Percentiles rank a stretch among this genome's conserved stretches.
Evolutionary conservation across 805 yeast genomes (phyloP).

Genomic region (Komagataella kurtzmanii): DNA sequence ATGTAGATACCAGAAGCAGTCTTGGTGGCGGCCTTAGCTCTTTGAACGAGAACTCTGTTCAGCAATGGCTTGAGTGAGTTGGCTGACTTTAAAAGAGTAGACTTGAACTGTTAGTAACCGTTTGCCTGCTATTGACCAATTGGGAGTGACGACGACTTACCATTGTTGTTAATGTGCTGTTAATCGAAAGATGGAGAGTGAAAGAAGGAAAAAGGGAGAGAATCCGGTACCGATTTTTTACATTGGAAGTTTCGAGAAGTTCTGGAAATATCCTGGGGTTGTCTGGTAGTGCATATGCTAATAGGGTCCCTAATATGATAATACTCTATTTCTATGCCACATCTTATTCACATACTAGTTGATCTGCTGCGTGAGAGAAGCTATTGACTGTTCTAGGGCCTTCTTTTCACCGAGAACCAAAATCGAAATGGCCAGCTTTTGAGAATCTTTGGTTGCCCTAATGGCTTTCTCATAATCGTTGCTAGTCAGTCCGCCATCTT

Average conservation of each 20-base stretch:
- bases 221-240: neutral
- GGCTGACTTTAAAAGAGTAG: slow-evolving; percentile 64
- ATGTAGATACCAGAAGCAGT: slow-evolving; percentile 88
- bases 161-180: neutral
- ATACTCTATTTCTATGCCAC: neutral
- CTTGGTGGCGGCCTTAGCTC: slow-evolving; percentile 80
- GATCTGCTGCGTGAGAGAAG: neutral
- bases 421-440: slow-evolving; percentile 1
- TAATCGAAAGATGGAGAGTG: neutral
- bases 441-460: slow-evolving; percentile 3
- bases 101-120: slow-evolving; percentile 13
- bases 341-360: neutral
- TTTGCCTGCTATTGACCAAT: neutral
- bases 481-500: slow-evolving; percentile 5
- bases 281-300: neutral
- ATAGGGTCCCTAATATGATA: neutral
- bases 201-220: neutral
- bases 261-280: neutral
- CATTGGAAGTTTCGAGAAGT: neutral
- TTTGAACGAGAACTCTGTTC: slow-evolving; percentile 93
- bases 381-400: slow-evolving; percentile 3
- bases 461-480: slow-evolving; percentile 7
- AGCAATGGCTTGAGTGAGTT: slow-evolving; percentile 83
- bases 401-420: slow-evolving; percentile 5
- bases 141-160: neutral